Evolutionary conservation across 1,284 basidiomycete species (phyloP), one percentile per base, ranked within the genome.

Genomic region (Sanghuangporus sanghuang): DNA sequence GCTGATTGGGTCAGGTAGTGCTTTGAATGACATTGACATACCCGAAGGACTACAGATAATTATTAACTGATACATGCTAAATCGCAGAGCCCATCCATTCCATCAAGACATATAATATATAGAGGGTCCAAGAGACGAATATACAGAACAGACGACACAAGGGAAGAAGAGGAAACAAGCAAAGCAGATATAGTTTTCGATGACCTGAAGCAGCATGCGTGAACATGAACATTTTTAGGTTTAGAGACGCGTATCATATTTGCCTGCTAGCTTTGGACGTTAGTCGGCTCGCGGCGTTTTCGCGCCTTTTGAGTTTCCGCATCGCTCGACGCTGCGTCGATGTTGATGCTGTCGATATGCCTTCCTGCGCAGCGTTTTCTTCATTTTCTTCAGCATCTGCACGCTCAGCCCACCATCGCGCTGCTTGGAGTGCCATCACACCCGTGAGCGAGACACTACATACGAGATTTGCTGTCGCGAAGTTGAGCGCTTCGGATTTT

Each of bases 391-490:
- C 71, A 18, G 67, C 66, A 65, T 88, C 86, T 7, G 84, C 78
- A 46, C 81, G 83, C 71, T 92, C 90, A 1, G 87, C 89, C 89
- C 89, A 92, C 77, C 85, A 88, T 48, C 90, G 82, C 52, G 86
- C 89, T 0, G 90, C 89, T 75, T 93, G 90, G 35, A 93, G 81
- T 12, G 84, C 83, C 52, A 93, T 76, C 27, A 92, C 87, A 27
- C 90, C 90, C 0, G 91, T 93, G 64, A 93, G 81, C 1, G 89
- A 87, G 52, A 93, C 90, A 69, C 87, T 89, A 77, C 89, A 92
- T 63, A 92, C 83, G 70, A 93, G 86, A 71, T 93, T 84, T 68
- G 82, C 87, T 36, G 90, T 90, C 0, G 91, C 90, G 61, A 93
- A 85, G 62, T 89, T 88, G 56, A 92, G 80, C 1, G 85, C 87